Percentiles rank a stretch among this genome's conserved stretches.
phyloP scores from a whole-genome alignment of 2,329 filamentous ascomycete species.

The Clarireedia paspali region DNA sequence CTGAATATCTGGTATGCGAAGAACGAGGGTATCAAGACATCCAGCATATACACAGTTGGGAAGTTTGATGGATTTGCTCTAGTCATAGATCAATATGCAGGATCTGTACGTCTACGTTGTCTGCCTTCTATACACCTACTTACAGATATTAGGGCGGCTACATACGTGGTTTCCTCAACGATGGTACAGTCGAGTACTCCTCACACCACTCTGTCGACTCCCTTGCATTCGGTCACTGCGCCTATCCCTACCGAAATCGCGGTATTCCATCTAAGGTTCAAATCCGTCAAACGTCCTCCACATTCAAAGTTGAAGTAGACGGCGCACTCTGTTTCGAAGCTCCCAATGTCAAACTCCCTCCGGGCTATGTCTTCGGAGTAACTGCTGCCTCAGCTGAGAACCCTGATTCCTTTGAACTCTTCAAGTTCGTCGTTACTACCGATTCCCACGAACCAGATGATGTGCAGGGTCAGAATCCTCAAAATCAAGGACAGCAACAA shows the following conservation, averaged over 20 bases:
- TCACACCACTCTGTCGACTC: conserved; percentile 70
- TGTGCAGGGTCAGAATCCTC: conserved; percentile 9
- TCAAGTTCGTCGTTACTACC: conserved; percentile 71
- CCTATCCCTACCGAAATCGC: conserved; percentile 84
- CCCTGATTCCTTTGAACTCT: conserved; percentile 90
- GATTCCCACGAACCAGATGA: conserved; percentile 34
- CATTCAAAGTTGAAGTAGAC: conserved; percentile 75
- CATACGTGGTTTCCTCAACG: conserved; percentile 88
- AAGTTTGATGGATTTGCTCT: conserved; percentile 87
- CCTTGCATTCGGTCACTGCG: conserved; percentile 88
- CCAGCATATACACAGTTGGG: conserved; percentile 76
- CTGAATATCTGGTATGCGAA: conserved; percentile 88
- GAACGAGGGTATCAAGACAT: conserved; percentile 60
- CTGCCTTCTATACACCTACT: background rate
- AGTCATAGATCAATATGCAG: conserved; percentile 76
- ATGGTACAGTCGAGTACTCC: conserved; percentile 74
- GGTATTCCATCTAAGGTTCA: conserved; percentile 76
- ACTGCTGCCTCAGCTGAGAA: conserved; percentile 83
- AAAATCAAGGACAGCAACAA: conserved; percentile 16
- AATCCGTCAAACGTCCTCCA: conserved; percentile 55
- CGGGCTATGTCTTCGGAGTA: conserved; percentile 78
- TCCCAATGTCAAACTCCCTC: conserved; percentile 67
- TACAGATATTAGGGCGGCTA: conserved; percentile 52
- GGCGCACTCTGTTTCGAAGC: conserved; percentile 76
- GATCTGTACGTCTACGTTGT: conserved; percentile 37